Percentiles rank a stretch among this genome's conserved stretches.
Conservation (phyloP, 1,284 basidiomycete species). For the Malassezia furfur region DNA sequence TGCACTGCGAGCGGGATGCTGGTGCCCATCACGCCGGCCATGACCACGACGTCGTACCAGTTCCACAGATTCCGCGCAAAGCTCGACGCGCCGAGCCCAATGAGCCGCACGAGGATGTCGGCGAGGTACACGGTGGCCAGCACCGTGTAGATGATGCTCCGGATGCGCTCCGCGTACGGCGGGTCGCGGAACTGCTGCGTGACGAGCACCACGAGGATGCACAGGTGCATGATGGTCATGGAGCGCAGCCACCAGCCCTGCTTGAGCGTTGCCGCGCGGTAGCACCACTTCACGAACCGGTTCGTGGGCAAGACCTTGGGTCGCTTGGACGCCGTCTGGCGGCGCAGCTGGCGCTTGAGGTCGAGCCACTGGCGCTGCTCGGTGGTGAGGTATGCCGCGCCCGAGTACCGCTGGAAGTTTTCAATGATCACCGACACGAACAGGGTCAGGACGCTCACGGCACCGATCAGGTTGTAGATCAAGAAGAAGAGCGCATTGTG, state of each 20-base stretch:
- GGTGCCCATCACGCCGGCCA: constrained; percentile 71
- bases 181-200: constrained; percentile 66
- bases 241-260: constrained; percentile 83
- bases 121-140: constrained; percentile 66
- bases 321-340: constrained; percentile 75
- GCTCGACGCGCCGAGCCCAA: constrained; percentile 73
- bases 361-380: constrained; percentile 95
- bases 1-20: constrained; percentile 56
- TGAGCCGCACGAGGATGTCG: constrained; percentile 69
- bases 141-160: constrained; percentile 68
- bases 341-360: constrained; percentile 73
- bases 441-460: constrained; percentile 59
- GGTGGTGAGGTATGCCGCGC: constrained; percentile 64
- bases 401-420: constrained; percentile 73
- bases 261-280: constrained; percentile 76
- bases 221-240: constrained; percentile 71
- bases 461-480: constrained; percentile 84
- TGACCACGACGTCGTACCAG: constrained; percentile 75
- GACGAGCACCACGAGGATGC: constrained; percentile 80
- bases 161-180: constrained; percentile 56
- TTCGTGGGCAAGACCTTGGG: constrained; percentile 59
- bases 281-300: constrained; percentile 72
- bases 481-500: constrained; percentile 77
- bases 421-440: constrained; percentile 77
- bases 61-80: constrained; percentile 77